Evolutionary conservation across 1,284 basidiomycete genomes (phyloP), one percentile per base, ranked within the genome.

Genomic region (Peniophora sp.): DNA sequence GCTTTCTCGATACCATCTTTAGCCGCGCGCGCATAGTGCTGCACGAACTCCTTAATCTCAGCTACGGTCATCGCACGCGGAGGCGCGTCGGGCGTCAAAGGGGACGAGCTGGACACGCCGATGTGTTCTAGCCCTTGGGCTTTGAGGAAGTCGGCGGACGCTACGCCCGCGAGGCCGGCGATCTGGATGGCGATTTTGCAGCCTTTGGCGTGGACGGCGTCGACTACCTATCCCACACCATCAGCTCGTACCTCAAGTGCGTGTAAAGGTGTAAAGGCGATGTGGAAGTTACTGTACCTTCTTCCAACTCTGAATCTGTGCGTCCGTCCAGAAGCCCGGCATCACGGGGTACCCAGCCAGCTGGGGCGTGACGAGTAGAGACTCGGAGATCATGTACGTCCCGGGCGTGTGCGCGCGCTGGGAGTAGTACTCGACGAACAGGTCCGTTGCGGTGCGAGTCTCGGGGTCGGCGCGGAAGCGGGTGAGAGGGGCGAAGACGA

Each of bases 401-500:
- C 76, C 76, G 0, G 69, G 67, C 1, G 56, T 57, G 24, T 59
- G 61, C 2, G 66, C 71, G 8, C 76, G 64, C 56, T 78, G 76
- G 1, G 58, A 49, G 60, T 79, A 80, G 59, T 79, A 76, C 41
- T 69, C 66, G 32, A 64, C 62, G 20, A 62, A 64, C 11, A 69
- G 54, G 24, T 69, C 66, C 24, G 49, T 52, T 18, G 54, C 63
- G 14, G 60, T 59, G 44, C 64, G 61, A 12, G 48, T 46, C 8
- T 51, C 51, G 18, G 68, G 64, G 51, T 63, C 56, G 15, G 69
- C 69, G 23, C 69, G 62, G 55, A 58, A 58, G 43, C 68, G 59
- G 5, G 76, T 79, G 47, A 76, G 57, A 3, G 76, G 76, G 1
- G 74, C 74, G 41, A 78, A 62, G 3, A 71, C 72, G 35, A 78